Percentiles rank a stretch among this genome's conserved stretches.
Evolutionary conservation across 768 basidiomycete species (phyloP).

Genomic region (Mycena galopus): DNA sequence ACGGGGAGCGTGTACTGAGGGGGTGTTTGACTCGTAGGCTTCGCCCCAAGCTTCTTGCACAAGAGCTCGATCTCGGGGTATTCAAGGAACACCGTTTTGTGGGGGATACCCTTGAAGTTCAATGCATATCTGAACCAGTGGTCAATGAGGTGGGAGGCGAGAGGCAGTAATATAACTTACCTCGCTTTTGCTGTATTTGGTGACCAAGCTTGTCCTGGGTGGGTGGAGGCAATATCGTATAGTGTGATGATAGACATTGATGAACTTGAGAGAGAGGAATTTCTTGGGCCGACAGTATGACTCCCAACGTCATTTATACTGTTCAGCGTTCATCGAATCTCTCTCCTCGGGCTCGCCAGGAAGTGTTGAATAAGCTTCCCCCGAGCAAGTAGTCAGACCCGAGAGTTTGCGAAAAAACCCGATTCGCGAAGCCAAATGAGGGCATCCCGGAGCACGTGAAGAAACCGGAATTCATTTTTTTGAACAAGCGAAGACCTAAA

Average conservation of each 20-base stretch:
- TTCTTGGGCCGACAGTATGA: neutral
- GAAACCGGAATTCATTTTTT: neutral
- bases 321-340: neutral
- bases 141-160: neutral
- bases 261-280: too few species aligned
- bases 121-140: conserved; percentile 45
- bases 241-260: conserved; percentile 45
- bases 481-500: neutral
- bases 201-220: conserved; percentile 47
- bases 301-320: neutral
- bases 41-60: conserved; percentile 52
- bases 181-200: conserved; percentile 51
- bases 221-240: conserved; percentile 54
- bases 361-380: neutral
- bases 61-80: conserved; percentile 60
- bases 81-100: conserved; percentile 66
- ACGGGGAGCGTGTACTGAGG: conserved; percentile 62
- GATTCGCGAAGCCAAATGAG: neutral
- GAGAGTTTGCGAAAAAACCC: neutral
- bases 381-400: neutral
- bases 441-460: neutral
- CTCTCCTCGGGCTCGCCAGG: neutral
- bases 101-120: conserved; percentile 53
- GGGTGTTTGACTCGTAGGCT: conserved; percentile 51
- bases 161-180: conserved; percentile 30